These are phyloP conservation scores for Dentipellis fragilis DNA, from an alignment of 768 basidiomycete species.

Conservation along the genomic window DNA sequence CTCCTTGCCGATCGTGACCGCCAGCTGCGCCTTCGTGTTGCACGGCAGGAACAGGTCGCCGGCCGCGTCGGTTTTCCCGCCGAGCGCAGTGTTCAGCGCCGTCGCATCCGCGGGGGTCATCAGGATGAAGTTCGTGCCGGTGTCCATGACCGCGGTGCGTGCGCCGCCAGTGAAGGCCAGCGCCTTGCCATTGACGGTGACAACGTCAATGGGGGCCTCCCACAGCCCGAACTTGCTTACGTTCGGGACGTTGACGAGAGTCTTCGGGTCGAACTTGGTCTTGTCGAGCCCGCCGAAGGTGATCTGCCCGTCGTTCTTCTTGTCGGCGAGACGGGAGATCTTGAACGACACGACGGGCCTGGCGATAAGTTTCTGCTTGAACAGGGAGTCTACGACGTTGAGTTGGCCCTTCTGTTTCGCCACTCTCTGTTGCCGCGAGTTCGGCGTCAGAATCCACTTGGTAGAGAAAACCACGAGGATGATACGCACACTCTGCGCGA, in stretches of 20 bases:
- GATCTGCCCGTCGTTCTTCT: slow-evolving; percentile 66
- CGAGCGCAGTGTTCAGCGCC: slow-evolving; percentile 43
- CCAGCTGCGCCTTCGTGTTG: slow-evolving; percentile 39
- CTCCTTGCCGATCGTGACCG: slow-evolving; percentile 48
- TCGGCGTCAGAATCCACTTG: background rate
- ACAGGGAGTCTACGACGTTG: slow-evolving; percentile 73
- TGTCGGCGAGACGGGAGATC: slow-evolving; percentile 64
- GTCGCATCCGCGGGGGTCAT: slow-evolving; percentile 37
- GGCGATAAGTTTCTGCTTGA: slow-evolving; percentile 41
- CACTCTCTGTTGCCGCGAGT: slow-evolving; percentile 31
- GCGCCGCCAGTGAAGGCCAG: slow-evolving; percentile 30
- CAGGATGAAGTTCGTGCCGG: slow-evolving; percentile 36
- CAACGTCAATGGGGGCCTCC: slow-evolving; percentile 56
- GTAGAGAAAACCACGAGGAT: background rate
- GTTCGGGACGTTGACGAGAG: slow-evolving; percentile 51
- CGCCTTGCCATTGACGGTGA: slow-evolving; percentile 48
- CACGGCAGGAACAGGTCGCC: slow-evolving; percentile 58
- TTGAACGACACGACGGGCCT: slow-evolving; percentile 71
- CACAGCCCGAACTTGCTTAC: slow-evolving; percentile 68
- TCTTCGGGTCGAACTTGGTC: slow-evolving; percentile 52
- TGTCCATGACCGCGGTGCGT: slow-evolving; percentile 61
- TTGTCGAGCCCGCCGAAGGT: slow-evolving; percentile 73
- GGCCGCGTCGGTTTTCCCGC: slow-evolving; percentile 39
- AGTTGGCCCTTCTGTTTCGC: slow-evolving; percentile 57
- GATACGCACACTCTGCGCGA: slow-evolving; percentile 54